Evolutionary conservation across 2,329 filamentous ascomycete genomes (phyloP), one percentile per base, ranked within the genome.

Genomic region (Microdochium nivale): DNA sequence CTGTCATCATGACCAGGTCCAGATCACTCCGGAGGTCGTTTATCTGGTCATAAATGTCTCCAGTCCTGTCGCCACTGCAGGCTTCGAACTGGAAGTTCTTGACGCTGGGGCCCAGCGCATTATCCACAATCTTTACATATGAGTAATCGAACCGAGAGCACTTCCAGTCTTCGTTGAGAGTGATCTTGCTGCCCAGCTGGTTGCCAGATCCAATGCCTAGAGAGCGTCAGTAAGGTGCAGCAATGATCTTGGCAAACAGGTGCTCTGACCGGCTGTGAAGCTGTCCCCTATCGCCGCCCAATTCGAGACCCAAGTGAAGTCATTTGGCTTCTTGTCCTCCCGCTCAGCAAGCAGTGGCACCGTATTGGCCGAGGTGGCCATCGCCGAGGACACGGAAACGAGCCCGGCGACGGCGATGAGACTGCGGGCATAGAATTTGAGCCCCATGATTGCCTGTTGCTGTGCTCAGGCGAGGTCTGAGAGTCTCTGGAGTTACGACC

Each of bases 1-100:
- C 68, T 1, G 67, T 69, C 58, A 71, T 25, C 5, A 64, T 60
- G 9, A 70, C 62, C 24, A 71, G 37, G 53, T 71, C 63, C n/a
- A 67, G 47, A 14, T 62, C 51, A 21, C 54, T 55, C 1, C 61
- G 43, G 9, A 70, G 52, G 2, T 53, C 50, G 9, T 61, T 33
- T 2, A 56, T 56, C 53, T 67, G 62, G 19, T 64, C 49, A 47
- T 60, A 65, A 25, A 67, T 65, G 4, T 59, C 50, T 5, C 24
- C 54, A 1, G 61, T 55, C 7, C 54, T 52, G 50, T 63, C 66
- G 10, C 63, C 64, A 25, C 54, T 58, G 55, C 60, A 65, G 5
- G 61, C 65, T 4, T 35, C 14, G 44, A 55, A 68, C 48, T 66
- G 61, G 51, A 65, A 67, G 16, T 64, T 51, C 24, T 61, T 33